A percentile compares a stretch with the other conserved stretches of the same genome.
These are phyloP conservation scores for Pezicula carpinea DNA, from an alignment of 2,329 filamentous ascomycete species.

Conservation along the genomic window DNA sequence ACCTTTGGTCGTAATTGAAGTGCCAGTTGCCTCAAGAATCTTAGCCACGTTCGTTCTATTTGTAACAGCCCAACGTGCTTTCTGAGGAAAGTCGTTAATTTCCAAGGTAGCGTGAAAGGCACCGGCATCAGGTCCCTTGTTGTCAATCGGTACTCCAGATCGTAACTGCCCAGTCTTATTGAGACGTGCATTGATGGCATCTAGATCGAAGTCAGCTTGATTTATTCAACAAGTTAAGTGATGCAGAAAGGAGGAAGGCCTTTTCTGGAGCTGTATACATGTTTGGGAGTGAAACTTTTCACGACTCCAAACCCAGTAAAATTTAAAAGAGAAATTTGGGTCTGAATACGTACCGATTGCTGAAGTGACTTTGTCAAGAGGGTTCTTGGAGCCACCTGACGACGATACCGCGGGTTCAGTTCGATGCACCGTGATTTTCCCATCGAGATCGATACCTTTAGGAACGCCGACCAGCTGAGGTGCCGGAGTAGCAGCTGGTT, in stretches of 20 bases:
- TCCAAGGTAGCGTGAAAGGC: conserved; percentile 95
- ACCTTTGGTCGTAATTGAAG: conserved; percentile 96
- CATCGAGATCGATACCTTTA: conserved; percentile 56
- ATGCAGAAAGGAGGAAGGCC: too few relatives aligned
- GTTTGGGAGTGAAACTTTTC: too few relatives aligned
- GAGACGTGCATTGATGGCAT: conserved; percentile 84
- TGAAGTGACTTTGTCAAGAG: conserved; percentile 82
- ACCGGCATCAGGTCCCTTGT: conserved; percentile 95
- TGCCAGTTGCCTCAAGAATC: conserved; percentile 90
- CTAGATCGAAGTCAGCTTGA: too few relatives aligned
- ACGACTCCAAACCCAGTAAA: too few relatives aligned
- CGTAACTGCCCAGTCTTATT: conserved; percentile 86
- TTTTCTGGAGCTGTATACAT: too few relatives aligned
- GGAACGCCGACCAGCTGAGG: conserved; percentile 39
- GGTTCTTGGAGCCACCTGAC: conserved; percentile 46
- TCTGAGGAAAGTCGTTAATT: conserved; percentile 99
- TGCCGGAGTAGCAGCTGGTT: conserved; percentile 46
- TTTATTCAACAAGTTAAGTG: too few relatives aligned
- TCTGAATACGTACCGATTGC: conserved; percentile 53
- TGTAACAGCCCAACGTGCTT: conserved; percentile 96
- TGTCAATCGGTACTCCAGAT: conserved; percentile 91
- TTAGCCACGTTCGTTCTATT: conserved; percentile 98
- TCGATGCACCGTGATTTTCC: conserved; percentile 69
- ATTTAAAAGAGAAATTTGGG: too few relatives aligned
- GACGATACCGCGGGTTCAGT: conserved; percentile 49